Percentiles rank a stretch among this genome's conserved stretches.
Conservation (phyloP, 306 rosid species). For the Vigna trinervia region DNA sequence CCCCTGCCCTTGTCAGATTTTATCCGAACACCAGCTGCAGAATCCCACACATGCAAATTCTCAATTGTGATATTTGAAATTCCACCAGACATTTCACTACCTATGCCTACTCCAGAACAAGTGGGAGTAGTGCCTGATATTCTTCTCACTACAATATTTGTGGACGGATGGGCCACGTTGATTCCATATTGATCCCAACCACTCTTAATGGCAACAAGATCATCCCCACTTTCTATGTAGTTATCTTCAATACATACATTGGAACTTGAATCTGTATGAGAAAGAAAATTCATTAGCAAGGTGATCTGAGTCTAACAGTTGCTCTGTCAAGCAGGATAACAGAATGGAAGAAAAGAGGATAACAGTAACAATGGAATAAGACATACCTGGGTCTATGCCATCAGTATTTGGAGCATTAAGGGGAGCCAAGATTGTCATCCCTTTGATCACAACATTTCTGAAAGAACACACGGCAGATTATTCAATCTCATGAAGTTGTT, state of each 20-base stretch:
- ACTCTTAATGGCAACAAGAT: slow-evolving; percentile 92
- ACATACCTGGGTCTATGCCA: slow-evolving; percentile 92
- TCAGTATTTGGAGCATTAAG: slow-evolving; percentile 96
- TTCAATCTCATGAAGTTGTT: slow-evolving; percentile 28
- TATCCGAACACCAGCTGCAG: slow-evolving; percentile 84
- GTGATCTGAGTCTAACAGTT: background rate
- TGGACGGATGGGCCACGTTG: slow-evolving; percentile 67
- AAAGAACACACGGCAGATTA: slow-evolving; percentile 44
- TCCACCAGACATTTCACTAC: slow-evolving; percentile 99
- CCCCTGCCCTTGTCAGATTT: slow-evolving; percentile 94
- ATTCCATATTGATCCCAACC: slow-evolving; percentile 99
- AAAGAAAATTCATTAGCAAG: slow-evolving; percentile 31
- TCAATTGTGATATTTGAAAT: slow-evolving; percentile 75
- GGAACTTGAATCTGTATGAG: slow-evolving; percentile 74
- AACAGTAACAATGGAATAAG: background rate
- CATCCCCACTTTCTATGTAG: slow-evolving; percentile 97
- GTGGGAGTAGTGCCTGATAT: slow-evolving; percentile 95
- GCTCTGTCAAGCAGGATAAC: slow-evolving; percentile 9
- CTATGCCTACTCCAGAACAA: slow-evolving; percentile 95
- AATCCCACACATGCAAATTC: slow-evolving; percentile 87
- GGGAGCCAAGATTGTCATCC: slow-evolving; percentile 95
- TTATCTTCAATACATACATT: slow-evolving; percentile 90
- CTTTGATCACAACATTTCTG: slow-evolving; percentile 92
- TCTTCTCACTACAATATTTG: slow-evolving; percentile 81
- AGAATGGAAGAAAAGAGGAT: background rate